These are phyloP conservation scores for Tulasnella sp. DNA, from an alignment of 768 basidiomycete species.

Conservation along the genomic window DNA sequence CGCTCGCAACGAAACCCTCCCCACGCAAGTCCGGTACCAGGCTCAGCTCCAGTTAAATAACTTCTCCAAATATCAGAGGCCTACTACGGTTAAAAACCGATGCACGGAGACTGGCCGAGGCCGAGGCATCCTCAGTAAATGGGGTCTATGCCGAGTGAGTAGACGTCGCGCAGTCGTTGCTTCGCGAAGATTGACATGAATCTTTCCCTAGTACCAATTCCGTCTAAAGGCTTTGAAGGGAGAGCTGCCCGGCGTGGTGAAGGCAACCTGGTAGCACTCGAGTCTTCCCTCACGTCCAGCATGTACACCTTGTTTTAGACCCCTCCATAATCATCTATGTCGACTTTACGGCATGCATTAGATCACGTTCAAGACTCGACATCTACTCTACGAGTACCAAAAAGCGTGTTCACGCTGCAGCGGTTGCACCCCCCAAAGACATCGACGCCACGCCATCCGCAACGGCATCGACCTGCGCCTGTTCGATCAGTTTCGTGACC, in stretches of 20 bases:
- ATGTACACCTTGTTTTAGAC: background rate
- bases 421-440: conserved; percentile 7
- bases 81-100: conserved; percentile 85
- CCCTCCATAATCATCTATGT: background rate
- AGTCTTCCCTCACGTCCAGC: background rate
- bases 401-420: background rate
- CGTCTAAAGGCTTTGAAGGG: conserved; percentile 76
- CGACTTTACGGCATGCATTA: background rate
- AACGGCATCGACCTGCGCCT: background rate
- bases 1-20: conserved; percentile 85
- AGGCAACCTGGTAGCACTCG: conserved; percentile 76
- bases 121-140: conserved; percentile 84
- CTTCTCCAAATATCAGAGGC: conserved; percentile 75
- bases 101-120: conserved; percentile 83
- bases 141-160: conserved; percentile 75
- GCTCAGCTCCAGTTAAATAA: conserved; percentile 92
- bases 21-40: conserved; percentile 83
- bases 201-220: conserved; percentile 71
- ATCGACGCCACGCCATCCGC: conserved; percentile 28
- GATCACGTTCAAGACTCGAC: background rate
- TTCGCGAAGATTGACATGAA: background rate
- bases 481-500: conserved; percentile 29
- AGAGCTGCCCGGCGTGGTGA: conserved; percentile 81
- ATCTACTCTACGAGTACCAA: background rate
- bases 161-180: background rate